Conservation (phyloP, 495 filamentous ascomycete species). For the Penicillium pulvis region DNA sequence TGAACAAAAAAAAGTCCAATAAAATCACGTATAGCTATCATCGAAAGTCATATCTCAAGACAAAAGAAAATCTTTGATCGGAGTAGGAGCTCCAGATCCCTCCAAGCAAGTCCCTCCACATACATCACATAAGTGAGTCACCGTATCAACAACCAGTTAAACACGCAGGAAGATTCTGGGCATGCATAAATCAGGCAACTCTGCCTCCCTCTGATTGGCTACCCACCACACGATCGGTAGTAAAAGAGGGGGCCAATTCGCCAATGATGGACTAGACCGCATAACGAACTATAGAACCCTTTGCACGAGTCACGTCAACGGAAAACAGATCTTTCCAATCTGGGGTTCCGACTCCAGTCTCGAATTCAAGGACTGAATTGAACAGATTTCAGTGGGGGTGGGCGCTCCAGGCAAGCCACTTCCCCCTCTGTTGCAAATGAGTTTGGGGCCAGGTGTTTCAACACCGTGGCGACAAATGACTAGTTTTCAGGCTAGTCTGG, state of each 20-base stretch:
- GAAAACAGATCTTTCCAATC: slow-evolving; percentile 17
- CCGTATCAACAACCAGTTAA: slow-evolving; percentile 7
- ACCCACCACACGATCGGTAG: slow-evolving; percentile 2
- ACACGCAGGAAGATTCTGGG: slow-evolving; percentile 1
- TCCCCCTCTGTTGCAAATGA: slow-evolving; percentile 6
- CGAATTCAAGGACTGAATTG: slow-evolving; percentile 1
- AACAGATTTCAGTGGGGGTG: slow-evolving; percentile 7
- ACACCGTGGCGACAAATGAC: neutral
- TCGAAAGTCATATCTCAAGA: neutral
- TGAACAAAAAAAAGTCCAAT: neutral
- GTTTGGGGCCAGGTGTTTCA: neutral
- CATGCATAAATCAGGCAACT: slow-evolving; percentile 20
- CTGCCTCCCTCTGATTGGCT: slow-evolving; percentile 20
- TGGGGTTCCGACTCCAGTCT: slow-evolving; percentile 12
- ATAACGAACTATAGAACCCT: slow-evolving; percentile 15
- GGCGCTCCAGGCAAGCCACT: slow-evolving; percentile 25
- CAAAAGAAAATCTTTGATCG: neutral
- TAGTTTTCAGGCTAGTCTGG: slow-evolving; percentile 3
- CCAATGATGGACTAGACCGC: slow-evolving; percentile 23
- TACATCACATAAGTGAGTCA: slow-evolving; percentile 9
- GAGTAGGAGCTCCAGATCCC: neutral
- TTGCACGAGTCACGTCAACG: slow-evolving; percentile 9
- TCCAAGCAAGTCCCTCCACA: neutral
- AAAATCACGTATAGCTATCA: neutral
- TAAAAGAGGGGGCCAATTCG: slow-evolving; percentile 1